Base-by-base conservation (phyloP, 345 rosid genomes). In the Excoecaria agallocha region DNA sequence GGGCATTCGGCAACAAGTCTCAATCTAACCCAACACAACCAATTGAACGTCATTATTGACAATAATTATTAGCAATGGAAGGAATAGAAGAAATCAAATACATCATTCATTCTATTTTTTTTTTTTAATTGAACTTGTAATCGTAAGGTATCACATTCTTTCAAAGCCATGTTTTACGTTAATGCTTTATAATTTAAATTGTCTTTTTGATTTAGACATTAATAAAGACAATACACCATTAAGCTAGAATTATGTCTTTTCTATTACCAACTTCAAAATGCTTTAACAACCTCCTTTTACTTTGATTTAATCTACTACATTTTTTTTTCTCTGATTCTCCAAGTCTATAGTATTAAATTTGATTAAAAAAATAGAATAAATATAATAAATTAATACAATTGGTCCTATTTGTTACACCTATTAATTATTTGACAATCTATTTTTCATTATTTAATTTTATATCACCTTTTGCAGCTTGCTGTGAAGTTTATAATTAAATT, bases 21-120 rank as follows among this genome's bases (percentile, higher is more conserved):
- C 50, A 10, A 50, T 84, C 86, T 65, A 71, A 82, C 83, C 81
- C 86, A 80, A 82, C 73, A 54, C 80, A 39, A 74, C 86, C 84
- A 78, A 79, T 77, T 79, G n/a, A 56, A 60, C 76, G 71, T 60
- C 71, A 80, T 68, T 38, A 71, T 69, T 30, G 38, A 24, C 48
- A 35, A 71, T 70, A n/a, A 70, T 80, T 15, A 52, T 55, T 63
- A 45, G 64, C 15, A 38, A 11, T 58, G 24, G 45, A 24, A 19
- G n/a, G 48, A 37, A 49, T 35, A 43, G n/a, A 59, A 78, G 35
- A 70, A 62, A 55, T 61, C 43, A 39, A 62, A 52, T 30, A 16
- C 54, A 75, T 48, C 75, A 70, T 72, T 70, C 46, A 74, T 24
- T 12, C 12, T 5, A 57, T 77, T 59, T 79, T 63, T 24, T 59